Evolutionary conservation across 306 rosid genomes (phyloP).

Genomic region (Cucurbita ficifolia): DNA sequence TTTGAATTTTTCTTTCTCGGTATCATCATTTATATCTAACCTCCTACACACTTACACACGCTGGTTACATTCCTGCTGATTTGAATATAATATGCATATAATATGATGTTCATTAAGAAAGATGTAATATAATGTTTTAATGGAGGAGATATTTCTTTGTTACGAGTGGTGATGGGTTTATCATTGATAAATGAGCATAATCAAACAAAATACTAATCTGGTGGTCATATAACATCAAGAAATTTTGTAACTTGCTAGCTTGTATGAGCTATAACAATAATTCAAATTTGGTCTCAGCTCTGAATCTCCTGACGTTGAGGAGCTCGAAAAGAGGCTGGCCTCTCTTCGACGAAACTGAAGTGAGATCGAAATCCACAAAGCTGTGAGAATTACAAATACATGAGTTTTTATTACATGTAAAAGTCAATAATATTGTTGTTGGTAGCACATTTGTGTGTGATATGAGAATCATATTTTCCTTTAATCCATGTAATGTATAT

Average conservation of each 20-base stretch:
- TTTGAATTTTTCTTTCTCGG: background rate
- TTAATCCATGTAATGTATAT: background rate
- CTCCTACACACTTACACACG: too few relatives aligned
- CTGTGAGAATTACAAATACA: background rate
- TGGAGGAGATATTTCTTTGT: too few relatives aligned
- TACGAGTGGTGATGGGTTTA: background rate
- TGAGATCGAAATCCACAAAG: background rate
- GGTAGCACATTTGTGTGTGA: background rate
- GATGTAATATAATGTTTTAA: background rate
- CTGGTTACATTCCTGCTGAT: background rate
- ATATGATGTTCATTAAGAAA: background rate
- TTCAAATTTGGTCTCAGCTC: constrained; percentile 21
- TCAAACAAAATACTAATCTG: background rate
- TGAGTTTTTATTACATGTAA: background rate
- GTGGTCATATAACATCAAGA: background rate
- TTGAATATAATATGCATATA: background rate
- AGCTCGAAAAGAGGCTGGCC: constrained; percentile 88
- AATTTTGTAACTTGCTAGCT: background rate
- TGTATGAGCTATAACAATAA: background rate
- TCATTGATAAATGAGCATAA: background rate
- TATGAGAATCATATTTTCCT: background rate
- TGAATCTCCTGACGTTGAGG: constrained; percentile 60
- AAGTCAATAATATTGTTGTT: background rate
- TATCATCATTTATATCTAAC: background rate
- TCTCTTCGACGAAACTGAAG: constrained; percentile 62